Conservation (phyloP, 768 basidiomycete species). For the Lactarius akahatsu region DNA sequence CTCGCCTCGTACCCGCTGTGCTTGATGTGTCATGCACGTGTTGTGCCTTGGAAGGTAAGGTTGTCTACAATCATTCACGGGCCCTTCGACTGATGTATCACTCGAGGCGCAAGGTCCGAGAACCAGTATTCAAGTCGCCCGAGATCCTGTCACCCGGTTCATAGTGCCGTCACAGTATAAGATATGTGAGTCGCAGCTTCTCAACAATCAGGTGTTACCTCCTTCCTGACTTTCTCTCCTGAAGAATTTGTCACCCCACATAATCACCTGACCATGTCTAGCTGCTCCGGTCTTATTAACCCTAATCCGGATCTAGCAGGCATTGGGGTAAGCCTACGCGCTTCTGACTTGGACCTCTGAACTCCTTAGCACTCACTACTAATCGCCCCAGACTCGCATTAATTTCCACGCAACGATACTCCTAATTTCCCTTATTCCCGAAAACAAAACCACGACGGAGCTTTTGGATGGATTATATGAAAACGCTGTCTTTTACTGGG, state of each 20-base stretch:
- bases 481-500: conserved; percentile 12
- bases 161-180: neutral
- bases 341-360: neutral
- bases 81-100: conserved; percentile 1
- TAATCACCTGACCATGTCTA: conserved; percentile 1
- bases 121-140: neutral
- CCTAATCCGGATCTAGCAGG: conserved; percentile 17
- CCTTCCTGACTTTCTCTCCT: neutral
- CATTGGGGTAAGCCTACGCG: conserved; percentile 15
- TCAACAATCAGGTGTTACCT: neutral
- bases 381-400: conserved; percentile 8
- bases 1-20: neutral
- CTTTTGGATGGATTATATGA: conserved; percentile 15
- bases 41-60: neutral
- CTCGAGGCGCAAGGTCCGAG: conserved; percentile 7
- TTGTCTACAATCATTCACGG: neutral
- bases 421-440: neutral
- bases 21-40: neutral
- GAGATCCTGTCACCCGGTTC: neutral
- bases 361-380: neutral
- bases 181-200: neutral
- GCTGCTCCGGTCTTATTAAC: conserved; percentile 7
- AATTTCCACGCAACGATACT: conserved; percentile 23
- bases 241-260: neutral
- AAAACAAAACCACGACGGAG: neutral